Conservation (phyloP, 495 filamentous ascomycete species). For the Antarctomyces pellizariae region DNA sequence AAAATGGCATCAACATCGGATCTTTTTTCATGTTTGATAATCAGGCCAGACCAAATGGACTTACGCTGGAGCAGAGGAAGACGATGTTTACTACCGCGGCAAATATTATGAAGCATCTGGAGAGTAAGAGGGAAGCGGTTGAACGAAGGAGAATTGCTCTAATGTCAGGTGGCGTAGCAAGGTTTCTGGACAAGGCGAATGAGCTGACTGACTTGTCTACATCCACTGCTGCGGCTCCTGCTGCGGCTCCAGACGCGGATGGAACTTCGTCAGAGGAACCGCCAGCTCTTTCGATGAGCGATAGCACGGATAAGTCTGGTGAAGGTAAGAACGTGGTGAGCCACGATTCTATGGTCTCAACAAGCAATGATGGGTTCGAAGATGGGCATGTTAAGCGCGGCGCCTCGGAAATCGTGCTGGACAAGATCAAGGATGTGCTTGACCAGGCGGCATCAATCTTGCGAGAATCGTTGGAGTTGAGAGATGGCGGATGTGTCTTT, state of each 20-base stretch:
- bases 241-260: no score
- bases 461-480: conserved; percentile 8
- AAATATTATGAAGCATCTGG: conserved; percentile 39
- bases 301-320: no score
- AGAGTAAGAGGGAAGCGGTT: conserved; percentile 28
- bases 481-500: conserved; percentile 6
- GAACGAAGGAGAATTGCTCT: conserved; percentile 30
- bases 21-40: conserved; percentile 43
- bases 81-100: conserved; percentile 21
- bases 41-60: conserved; percentile 22
- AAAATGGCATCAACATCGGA: conserved; percentile 44
- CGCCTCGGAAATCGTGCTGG: conserved; percentile 4
- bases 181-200: conserved; percentile 31
- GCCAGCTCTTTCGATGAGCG: no score
- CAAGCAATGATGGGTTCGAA: no score
- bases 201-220: no score
- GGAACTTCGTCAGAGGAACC: no score
- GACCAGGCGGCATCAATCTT: conserved; percentile 8
- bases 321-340: no score
- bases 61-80: conserved; percentile 15
- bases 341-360: no score
- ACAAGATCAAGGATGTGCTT: conserved; percentile 5
- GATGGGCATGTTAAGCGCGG: no score
- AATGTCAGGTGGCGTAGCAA: conserved; percentile 34
- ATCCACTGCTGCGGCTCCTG: no score